These are phyloP conservation scores for Penicillium flavigenum DNA, from an alignment of 495 filamentous ascomycete genomes.

Conservation along the genomic window DNA sequence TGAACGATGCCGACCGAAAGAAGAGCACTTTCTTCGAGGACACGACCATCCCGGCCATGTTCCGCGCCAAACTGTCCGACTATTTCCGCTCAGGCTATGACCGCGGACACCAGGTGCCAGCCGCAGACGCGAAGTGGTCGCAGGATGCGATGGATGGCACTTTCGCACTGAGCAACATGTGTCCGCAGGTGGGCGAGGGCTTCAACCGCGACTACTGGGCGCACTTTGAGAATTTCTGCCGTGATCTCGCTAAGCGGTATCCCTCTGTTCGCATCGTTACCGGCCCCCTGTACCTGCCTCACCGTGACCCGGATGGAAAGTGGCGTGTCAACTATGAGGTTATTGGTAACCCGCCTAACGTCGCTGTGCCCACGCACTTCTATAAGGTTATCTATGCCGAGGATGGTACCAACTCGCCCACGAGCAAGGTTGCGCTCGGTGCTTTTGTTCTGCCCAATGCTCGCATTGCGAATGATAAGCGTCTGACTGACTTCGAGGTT, in stretches of 20 bases:
- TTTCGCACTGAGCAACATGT: conserved; percentile 93
- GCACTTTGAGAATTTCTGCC: conserved; percentile 96
- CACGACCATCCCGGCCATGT: conserved; percentile 70
- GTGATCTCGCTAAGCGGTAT: conserved; percentile 75
- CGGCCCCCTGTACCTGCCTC: conserved; percentile 88
- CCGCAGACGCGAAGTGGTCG: conserved; percentile 93
- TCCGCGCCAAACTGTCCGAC: conserved; percentile 86
- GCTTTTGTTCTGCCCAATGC: conserved; percentile 97
- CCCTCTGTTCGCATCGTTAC: conserved; percentile 89
- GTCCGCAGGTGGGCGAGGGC: conserved; percentile 92
- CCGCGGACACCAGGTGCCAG: conserved; percentile 80
- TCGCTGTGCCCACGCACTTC: conserved; percentile 97
- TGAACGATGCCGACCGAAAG: conserved; percentile 76
- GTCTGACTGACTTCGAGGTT: conserved; percentile 86
- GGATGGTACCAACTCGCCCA: conserved; percentile 58
- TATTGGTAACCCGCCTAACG: conserved; percentile 90
- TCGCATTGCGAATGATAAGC: conserved; percentile 80
- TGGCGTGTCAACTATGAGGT: conserved; percentile 96
- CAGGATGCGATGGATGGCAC: conserved; percentile 93
- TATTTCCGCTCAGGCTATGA: conserved; percentile 87
- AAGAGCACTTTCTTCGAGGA: conserved; percentile 85
- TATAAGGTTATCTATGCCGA: conserved; percentile 98
- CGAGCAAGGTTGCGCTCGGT: conserved; percentile 79
- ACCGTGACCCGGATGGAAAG: conserved; percentile 80
- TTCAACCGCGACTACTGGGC: conserved; percentile 99